Evolutionary conservation across 495 filamentous ascomycete genomes (phyloP), one percentile per base, ranked within the genome.

Genomic region (Clavariopsis aquatica): DNA sequence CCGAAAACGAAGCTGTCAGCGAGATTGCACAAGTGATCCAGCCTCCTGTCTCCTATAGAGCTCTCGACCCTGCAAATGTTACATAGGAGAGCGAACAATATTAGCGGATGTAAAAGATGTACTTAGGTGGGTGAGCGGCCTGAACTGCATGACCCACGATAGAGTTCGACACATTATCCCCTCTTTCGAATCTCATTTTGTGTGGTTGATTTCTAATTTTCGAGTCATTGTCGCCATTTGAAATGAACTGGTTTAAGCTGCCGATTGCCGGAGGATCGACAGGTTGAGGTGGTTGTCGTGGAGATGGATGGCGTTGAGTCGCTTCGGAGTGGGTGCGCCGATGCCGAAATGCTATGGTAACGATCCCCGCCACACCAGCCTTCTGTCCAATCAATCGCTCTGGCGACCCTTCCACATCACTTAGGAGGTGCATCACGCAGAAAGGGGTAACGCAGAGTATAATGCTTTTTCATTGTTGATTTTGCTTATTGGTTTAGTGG

Each of bases 391-490:
- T 34, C 24, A 53, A 22, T 53, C 4, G 7, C 20, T 49, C 47
- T 9, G 47, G 52, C 19, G n/a, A 34, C 4, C 22, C 9, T 3
- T 10, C 24, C 20, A 26, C 6, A 41, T 24, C 53, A 57, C 36
- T 10, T 10, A 3, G 12, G 38, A 13, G 29, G 36, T 41, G 20
- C 41, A 20, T 47, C 38, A 49, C 36, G 22, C 7, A 7, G 49
- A 28, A 29, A 29, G 26, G 17, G 15, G 17, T 17, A 54, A 20
- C 1, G 27, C 6, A 57, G 53, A 52, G 34, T 23, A 65, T 58
- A 66, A 55, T 62, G 12, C 24, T 54, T 52, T 65, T 54, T 41
- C 27, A 62, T 62, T 62, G 59, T 62, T 51, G 1, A 22, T 28
- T 63, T 29, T 27, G 15, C 46, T 63, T 41, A 28, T 31, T 52